phyloP scores from a whole-genome alignment of 805 yeast genomes.

The Yamadazyma takamatsuzukensis region DNA sequence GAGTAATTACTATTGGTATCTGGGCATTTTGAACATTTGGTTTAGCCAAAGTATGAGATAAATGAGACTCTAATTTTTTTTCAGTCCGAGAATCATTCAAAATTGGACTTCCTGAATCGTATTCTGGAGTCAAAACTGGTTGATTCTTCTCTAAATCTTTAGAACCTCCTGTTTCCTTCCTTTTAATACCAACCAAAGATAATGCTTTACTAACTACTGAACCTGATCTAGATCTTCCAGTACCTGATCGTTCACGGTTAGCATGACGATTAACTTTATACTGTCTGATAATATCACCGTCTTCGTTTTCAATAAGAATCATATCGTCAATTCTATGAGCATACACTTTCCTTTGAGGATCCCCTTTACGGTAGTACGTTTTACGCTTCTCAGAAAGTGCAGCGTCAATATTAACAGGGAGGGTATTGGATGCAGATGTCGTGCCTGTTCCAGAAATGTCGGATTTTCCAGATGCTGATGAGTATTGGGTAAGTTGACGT shows the following conservation, averaged over 20 bases:
- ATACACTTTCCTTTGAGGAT: slow-evolving; percentile 41
- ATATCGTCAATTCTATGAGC: slow-evolving; percentile 81
- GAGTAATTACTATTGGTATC: slow-evolving; percentile 7
- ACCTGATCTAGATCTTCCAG: slow-evolving; percentile 32
- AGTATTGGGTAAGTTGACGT: slow-evolving; percentile 31
- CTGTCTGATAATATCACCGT: slow-evolving; percentile 86
- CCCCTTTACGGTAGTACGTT: slow-evolving; percentile 27
- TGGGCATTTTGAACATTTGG: slow-evolving; percentile 1
- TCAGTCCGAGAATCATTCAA: slow-evolving; percentile 4
- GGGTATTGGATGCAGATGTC: neutral
- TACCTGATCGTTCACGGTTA: slow-evolving; percentile 6
- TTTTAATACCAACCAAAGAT: slow-evolving; percentile 51
- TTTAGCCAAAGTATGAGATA: slow-evolving; percentile 2
- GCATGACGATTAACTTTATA: slow-evolving; percentile 66
- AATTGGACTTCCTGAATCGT: slow-evolving; percentile 9
- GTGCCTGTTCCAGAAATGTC: too few relatives aligned
- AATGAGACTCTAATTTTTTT: slow-evolving; percentile 5
- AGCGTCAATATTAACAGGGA: too few relatives aligned
- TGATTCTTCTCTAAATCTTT: slow-evolving; percentile 7
- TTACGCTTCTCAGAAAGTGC: too few relatives aligned
- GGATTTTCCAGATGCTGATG: slow-evolving; percentile 20
- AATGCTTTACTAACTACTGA: slow-evolving; percentile 47
- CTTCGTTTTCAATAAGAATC: slow-evolving; percentile 81
- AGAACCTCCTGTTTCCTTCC: slow-evolving; percentile 3
- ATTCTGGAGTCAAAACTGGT: slow-evolving; percentile 10